Evolutionary conservation across 495 filamentous ascomycete species (phyloP), one percentile per base, ranked within the genome.

Genomic region (Cercophora scortea): DNA sequence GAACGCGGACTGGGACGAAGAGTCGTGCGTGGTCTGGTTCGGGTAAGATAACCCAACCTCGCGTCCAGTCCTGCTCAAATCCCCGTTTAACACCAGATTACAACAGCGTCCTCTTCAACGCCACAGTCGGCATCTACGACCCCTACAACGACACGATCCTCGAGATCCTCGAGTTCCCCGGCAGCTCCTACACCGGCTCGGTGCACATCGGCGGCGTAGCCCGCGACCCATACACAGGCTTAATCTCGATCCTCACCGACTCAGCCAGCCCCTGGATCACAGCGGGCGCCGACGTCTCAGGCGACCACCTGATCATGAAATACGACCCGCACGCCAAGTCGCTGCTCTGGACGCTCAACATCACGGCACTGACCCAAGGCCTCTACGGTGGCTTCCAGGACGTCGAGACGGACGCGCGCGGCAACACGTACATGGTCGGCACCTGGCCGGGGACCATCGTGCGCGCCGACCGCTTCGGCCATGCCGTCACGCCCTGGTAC

Each of bases 161-260:
- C 17, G 0, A 18, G 12, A 9, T 43, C 11, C 41, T 43, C 17
- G 12, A 8, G 8, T 43, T 43, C 36, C 36, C 36, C 36, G 36
- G 36, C 36, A 38, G 10, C 36, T 38, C 36, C 36, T 51, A 57
- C 44, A 62, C 60, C 12, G 52, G 39, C 33, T 59, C 53, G 12
- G 51, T 56, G 49, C 66, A 69, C 52, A 63, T 69, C 11, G 68
- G 68, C 32, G 68, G 68, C 50, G 61, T 71, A 0, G 64, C 60
- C 19, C 61, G 66, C 56, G 64, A 69, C 35, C 61, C 55, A 6
- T 60, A 61, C 58, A 59, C 56, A 4, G 54, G 55, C 9, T 49
- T 63, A 11, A 50, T 63, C 57, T 60, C 65, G 19, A 65, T 70
- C 56, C 57, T 68, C 5, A 60, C 61, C 19, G 62, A 67, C 52